Percentiles rank a stretch among this genome's conserved stretches.
Conservation (phyloP, 2,329 filamentous ascomycete species). For the Clonostachys byssicola region DNA sequence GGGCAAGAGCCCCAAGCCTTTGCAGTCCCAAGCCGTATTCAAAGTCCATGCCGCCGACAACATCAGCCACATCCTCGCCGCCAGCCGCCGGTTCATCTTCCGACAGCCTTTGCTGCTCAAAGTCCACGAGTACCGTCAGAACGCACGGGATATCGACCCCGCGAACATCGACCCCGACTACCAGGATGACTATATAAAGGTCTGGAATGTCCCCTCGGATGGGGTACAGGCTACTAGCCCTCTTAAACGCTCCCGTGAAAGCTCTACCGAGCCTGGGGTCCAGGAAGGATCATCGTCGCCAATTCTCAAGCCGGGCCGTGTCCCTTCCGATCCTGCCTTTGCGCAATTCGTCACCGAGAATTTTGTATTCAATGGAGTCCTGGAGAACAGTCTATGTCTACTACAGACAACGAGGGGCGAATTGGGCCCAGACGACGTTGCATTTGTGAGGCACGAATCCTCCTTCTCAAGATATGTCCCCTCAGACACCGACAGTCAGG, state of each 20-base stretch:
- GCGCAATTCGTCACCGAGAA: constrained; percentile 22
- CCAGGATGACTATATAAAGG: constrained; percentile 70
- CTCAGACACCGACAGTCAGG: neutral
- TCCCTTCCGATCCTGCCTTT: constrained; percentile 20
- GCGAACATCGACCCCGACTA: constrained; percentile 55
- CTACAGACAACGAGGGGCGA: neutral
- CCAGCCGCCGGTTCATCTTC: constrained; percentile 80
- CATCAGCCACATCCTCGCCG: constrained; percentile 75
- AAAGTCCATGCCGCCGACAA: constrained; percentile 75
- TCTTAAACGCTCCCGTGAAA: constrained; percentile 22
- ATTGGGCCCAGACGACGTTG: constrained; percentile 19
- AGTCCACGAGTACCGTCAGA: constrained; percentile 60
- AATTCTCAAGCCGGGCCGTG: constrained; percentile 1
- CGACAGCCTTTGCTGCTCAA: constrained; percentile 74
- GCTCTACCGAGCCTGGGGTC: neutral
- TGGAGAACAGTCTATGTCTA: neutral
- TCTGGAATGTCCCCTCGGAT: constrained; percentile 70
- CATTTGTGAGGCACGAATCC: constrained; percentile 48
- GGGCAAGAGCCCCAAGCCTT: constrained; percentile 20
- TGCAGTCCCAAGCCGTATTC: constrained; percentile 37
- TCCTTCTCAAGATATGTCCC: neutral
- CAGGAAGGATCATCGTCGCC: neutral
- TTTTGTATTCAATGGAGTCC: constrained; percentile 26
- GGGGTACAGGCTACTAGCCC: constrained; percentile 22
- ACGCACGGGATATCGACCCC: constrained; percentile 24